These are phyloP conservation scores for Arabidopsis lyrata DNA, from an alignment of 441 rosid species.

Conservation along the genomic window DNA sequence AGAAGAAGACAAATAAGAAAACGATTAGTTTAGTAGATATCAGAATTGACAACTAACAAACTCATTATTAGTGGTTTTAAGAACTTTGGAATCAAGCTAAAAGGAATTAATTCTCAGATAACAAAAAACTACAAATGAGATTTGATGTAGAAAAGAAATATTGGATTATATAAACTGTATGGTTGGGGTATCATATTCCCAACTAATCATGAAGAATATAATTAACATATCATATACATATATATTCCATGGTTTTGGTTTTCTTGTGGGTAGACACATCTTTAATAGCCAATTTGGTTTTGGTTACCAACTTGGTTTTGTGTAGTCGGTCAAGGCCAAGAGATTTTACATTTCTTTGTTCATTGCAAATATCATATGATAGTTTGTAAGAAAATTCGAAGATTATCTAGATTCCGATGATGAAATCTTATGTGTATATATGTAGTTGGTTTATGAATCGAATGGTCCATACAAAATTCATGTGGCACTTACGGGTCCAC, in stretches of 20 bases:
- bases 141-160: conserved; percentile 25
- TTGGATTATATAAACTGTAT: conserved; percentile 31
- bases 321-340: conserved; percentile 11
- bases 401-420: neutral
- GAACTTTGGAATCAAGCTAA: conserved; percentile 42
- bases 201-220: conserved; percentile 41
- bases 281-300: conserved; percentile 24
- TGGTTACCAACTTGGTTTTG: conserved; percentile 18
- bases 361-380: conserved; percentile 21
- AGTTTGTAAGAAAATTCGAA: conserved; percentile 6
- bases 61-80: conserved; percentile 38
- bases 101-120: conserved; percentile 32
- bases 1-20: conserved; percentile 41
- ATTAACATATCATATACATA: conserved; percentile 34
- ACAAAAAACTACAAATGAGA: conserved; percentile 24
- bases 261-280: conserved; percentile 17
- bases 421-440: conserved; percentile 12
- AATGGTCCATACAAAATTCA: conserved; percentile 27
- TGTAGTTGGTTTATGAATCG: conserved; percentile 20
- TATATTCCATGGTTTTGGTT: conserved; percentile 19
- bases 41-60: conserved; percentile 44
- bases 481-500: conserved; percentile 42
- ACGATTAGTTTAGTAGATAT: conserved; percentile 38
- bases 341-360: conserved; percentile 21
- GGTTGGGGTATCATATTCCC: conserved; percentile 45